Conservation (phyloP, 2,329 filamentous ascomycete genomes). For the Ascomycota sp. region DNA sequence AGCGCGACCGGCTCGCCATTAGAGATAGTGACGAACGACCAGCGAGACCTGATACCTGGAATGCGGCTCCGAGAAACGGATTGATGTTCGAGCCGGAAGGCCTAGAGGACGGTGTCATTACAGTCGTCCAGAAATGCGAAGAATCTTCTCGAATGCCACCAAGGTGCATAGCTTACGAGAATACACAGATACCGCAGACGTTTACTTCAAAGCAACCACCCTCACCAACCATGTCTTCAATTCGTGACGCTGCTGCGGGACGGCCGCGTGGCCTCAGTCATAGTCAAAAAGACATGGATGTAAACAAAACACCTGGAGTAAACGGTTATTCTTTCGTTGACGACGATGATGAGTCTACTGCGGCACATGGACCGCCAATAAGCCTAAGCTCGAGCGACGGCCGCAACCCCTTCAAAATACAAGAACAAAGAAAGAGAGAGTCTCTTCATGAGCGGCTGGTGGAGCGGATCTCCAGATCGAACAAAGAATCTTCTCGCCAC, state of each 20-base stretch:
- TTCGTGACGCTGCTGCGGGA: conserved; percentile 66
- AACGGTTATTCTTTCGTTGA: conserved; percentile 92
- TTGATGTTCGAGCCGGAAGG: conserved; percentile 69
- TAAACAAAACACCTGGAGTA: conserved; percentile 65
- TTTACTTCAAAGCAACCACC: conserved; percentile 27
- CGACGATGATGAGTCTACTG: conserved; percentile 29
- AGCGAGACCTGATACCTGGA: conserved; percentile 58
- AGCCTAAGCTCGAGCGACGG: conserved; percentile 34
- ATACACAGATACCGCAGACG: conserved; percentile 51
- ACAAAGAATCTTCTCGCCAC: conserved; percentile 36
- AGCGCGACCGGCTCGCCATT: conserved; percentile 36
- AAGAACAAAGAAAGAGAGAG: conserved; percentile 54
- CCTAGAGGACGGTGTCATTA: conserved; percentile 34
- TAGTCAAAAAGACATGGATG: conserved; percentile 32
- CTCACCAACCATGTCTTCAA: conserved; percentile 65
- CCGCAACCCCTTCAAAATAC: conserved; percentile 63
- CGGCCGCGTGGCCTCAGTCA: conserved; percentile 38
- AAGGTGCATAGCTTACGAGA: conserved; percentile 57
- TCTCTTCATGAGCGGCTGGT: conserved; percentile 70
- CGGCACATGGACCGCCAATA: conserved; percentile 19
- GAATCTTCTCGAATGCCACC: conserved; percentile 49
- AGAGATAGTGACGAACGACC: conserved; percentile 47
- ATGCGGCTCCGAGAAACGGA: conserved; percentile 49
- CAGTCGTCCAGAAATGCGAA: conserved; percentile 45
- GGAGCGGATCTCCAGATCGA: conserved; percentile 53